Evolutionary conservation across 176 grass and related monocot genomes (phyloP), one percentile per base, ranked within the genome.

Genomic region (Rhipidocladum racemiflorum): DNA sequence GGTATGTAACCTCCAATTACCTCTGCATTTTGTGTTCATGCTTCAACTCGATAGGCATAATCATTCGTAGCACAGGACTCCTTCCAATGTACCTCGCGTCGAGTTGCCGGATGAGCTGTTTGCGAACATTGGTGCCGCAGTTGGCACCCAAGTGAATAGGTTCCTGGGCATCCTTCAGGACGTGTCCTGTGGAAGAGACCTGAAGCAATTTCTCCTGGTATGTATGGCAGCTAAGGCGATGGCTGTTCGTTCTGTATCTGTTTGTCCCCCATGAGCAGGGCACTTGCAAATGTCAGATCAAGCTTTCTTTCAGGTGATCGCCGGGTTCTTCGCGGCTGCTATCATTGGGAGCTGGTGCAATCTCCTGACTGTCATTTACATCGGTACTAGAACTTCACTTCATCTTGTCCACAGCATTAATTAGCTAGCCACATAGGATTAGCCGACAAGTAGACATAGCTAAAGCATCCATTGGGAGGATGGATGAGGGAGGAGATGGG

Each of bases 321-420:
- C 64, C 1, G 91, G 82, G 35, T 86, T 98, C 56, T 81, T 90
- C 44, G 85, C 77, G 7, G 77, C 87, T 29, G 85, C 89, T 18
- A 10, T 98, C 46, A 61, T 95, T 9, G 96, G 96, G 29, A 98
- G 90, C 74, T 98, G 87, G 86, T 98, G 85, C 83, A 98, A 87
- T 85, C 83, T 98, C 46, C 75, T 98, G 13, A 95, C 92, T 11
- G 88, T 98, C 53, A 62, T 95, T 34, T 98, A 98, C 81, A 87
- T 93, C 39, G 95, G 95, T 98, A 78, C 84, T 9, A 36, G 39
- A 70, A 76, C 55, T 25, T 17, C 4, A 55, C n/a, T 9, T 10
- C 40, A 65, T 51, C 17, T 43, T 51, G 21, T 34, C 32, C 32
- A 34, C 4, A 34, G 32, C 32, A 34, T 34, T 34, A 34, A 34